Base-by-base conservation (phyloP, 257 asterid species). In the Anisodus acutangulus region DNA sequence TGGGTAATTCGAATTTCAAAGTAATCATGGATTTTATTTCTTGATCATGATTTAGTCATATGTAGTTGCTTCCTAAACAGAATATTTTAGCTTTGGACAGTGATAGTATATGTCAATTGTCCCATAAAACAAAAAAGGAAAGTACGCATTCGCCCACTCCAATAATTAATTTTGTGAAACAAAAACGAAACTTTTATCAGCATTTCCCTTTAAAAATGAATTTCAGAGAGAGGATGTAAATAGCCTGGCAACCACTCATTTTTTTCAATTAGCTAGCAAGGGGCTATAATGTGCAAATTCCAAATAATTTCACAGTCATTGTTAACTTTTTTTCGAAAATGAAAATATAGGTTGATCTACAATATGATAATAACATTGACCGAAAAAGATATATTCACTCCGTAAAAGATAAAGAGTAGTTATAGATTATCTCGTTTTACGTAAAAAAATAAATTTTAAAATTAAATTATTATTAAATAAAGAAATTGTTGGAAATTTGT, bases 71-170 rank as follows among this genome's bases (percentile, higher is more conserved):
- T 22, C 26, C 26, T 22, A 22, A 22, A 22, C 26, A 22, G 26
- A 22, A 22, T 22, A 22, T 22, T 22, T 22, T 22, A 22, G 26
- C 26, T 22, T 22, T 22, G 26, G 26, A 22, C 26, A 22, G 26
- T 22, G 26, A 22, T 22, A 22, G 26, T 22, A 22, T 22, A 22
- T 22, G 26, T 22, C 26, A 22, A 22, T 22, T 22, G 26, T 37
- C 26, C 9, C 35, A 70, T 22, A 69, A 15, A 39, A 69, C 16
- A 7, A 69, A 68, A 69, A 22, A 59, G 85, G 82, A 83, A 62
- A 70, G 47, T 76, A 13, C 22, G 3, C 8, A 22, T 3, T 51
- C 17, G 2, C 81, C 45, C 47, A 51, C 4, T 26, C 63, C 12
- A 26, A 11, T 31, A 66, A 10, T 66, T 22, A 22, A 22, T 66